Evolutionary conservation across 495 filamentous ascomycete genomes (phyloP).

Genomic region (Aspergillus baeticus): DNA sequence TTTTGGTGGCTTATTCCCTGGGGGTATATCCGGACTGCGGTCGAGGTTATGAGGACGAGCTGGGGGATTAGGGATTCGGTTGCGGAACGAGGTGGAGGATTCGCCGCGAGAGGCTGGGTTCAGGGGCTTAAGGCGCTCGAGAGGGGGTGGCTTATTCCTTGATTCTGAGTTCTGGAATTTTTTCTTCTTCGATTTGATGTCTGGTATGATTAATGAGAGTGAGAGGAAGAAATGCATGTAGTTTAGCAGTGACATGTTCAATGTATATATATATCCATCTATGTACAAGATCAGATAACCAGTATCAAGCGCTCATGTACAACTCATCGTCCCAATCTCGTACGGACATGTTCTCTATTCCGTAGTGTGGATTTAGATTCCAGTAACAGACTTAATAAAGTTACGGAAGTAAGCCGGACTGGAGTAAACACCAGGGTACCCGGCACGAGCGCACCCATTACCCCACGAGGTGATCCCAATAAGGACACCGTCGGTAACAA

Average conservation of each 20-base stretch:
- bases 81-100: too few species aligned
- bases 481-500: background rate
- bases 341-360: too few species aligned
- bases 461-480: conserved; percentile 16
- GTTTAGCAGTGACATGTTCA: background rate
- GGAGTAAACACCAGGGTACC: conserved; percentile 9
- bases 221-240: background rate
- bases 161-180: too few species aligned
- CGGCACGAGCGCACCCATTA: conserved; percentile 3
- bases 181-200: too few species aligned
- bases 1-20: conserved; percentile 8
- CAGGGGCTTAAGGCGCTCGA: background rate
- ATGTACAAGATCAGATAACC: too few species aligned
- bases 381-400: conserved; percentile 1
- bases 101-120: background rate
- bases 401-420: conserved; percentile 1
- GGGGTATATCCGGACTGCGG: conserved; percentile 8
- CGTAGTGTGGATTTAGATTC: background rate
- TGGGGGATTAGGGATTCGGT: conserved; percentile 3
- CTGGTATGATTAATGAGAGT: background rate
- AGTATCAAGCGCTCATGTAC: too few species aligned
- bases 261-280: background rate
- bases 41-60: conserved; percentile 7
- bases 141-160: conserved; percentile 3
- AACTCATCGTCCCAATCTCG: too few species aligned